Evolutionary conservation across 2,329 filamentous ascomycete species (phyloP).

Genomic region (Dendryphion nanum): DNA sequence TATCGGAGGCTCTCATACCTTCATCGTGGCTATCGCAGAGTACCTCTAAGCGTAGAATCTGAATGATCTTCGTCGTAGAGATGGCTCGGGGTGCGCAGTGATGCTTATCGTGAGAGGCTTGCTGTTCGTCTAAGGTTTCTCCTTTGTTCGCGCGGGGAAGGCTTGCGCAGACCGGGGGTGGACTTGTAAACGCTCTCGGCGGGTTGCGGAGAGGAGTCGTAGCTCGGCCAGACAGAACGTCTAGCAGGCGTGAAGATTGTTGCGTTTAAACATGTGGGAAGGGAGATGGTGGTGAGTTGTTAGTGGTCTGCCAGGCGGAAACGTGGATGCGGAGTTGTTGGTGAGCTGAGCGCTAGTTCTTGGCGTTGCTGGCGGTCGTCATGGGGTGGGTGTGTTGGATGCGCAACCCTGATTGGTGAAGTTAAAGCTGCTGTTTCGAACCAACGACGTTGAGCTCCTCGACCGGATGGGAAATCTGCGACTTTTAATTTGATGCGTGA

Average conservation of each 20-base stretch:
- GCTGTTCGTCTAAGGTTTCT: too few relatives aligned
- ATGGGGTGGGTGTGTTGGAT: slow-evolving; percentile 1
- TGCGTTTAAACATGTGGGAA: slow-evolving; percentile 9
- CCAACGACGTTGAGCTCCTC: slow-evolving; percentile 27
- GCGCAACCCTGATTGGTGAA: neutral
- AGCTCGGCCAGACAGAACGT: slow-evolving; percentile 40
- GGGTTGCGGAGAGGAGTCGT: slow-evolving; percentile 42
- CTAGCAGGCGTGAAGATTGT: slow-evolving; percentile 38
- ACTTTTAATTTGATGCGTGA: slow-evolving; percentile 22
- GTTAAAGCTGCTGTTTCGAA: slow-evolving; percentile 8
- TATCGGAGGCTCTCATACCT: slow-evolving; percentile 29
- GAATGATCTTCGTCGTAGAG: too few relatives aligned
- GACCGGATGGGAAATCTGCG: slow-evolving; percentile 23
- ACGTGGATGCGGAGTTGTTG: slow-evolving; percentile 22
- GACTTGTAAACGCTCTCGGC: slow-evolving; percentile 39
- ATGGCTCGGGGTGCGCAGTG: too few relatives aligned
- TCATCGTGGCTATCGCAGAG: slow-evolving; percentile 30
- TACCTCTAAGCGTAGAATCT: too few relatives aligned
- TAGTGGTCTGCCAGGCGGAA: slow-evolving; percentile 19
- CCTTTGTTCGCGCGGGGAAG: too few relatives aligned
- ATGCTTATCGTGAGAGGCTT: too few relatives aligned
- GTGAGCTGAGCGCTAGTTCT: neutral
- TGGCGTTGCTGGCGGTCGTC: neutral
- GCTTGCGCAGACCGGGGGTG: slow-evolving; percentile 37
- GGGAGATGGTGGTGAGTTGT: slow-evolving; percentile 11